Evolutionary conservation across 345 rosid species (phyloP), one percentile per base, ranked within the genome.

Genomic region (Kandelia obovata): DNA sequence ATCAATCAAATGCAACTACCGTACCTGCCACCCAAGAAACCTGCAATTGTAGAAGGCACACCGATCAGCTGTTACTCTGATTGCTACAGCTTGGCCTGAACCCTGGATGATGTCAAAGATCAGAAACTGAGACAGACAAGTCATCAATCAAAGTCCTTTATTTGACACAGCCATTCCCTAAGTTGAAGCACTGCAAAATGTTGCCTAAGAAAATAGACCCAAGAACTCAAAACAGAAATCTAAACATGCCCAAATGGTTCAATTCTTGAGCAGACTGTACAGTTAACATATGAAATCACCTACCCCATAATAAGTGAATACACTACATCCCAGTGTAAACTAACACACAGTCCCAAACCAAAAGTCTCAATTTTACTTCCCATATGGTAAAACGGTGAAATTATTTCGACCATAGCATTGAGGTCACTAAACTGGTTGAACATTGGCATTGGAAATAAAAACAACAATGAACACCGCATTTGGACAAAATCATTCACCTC

Each of bases 1-100:
- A 5, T 6, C 5, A 62, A 62, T 28, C 26, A 37, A 53, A 65
- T 3, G 58, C 31, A 65, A 21, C 21, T 5, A 64, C 73, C 47
- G 20, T 61, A 94, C 98, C 98, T 90, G 99, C 99, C 99, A 92
- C 5, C 98, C 96, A 5, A 95, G 99, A 74, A 92, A 92, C 71
- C 96, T 82, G 84, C 99, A 95, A 62, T 90, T 86, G 70, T 95
- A 95, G 79, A 95, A 95, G 13, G 96, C 96, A 55, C 99, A 95
- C 46, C 97, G 86, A 75, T 92, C 98, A 49, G 98, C 98, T 9
- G 99, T 95, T 62, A 90, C 91, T 77, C 99, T 77, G 68, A 92
- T 81, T 7, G 98, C 99, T 67, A 95, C 99, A 64, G 97, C 98
- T 83, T 95, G 99, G 43, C 94, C 96, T 60, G 99, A 95, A 76